These are phyloP conservation scores for Cardiospermum halicacabum DNA, from an alignment of 345 rosid species.

Conservation along the genomic window DNA sequence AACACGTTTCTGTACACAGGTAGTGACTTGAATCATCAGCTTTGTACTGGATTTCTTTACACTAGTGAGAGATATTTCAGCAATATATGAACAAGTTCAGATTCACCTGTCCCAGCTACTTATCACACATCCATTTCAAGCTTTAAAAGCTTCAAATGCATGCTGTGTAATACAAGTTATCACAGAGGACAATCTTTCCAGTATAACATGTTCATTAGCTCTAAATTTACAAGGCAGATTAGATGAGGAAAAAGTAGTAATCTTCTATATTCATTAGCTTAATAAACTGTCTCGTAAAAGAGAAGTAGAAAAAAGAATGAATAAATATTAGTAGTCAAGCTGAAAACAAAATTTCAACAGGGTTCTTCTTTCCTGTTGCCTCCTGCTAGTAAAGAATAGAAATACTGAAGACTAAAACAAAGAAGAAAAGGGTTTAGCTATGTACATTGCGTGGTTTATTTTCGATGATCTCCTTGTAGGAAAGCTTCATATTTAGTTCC, in stretches of 20 bases:
- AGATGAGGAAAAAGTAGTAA: slow-evolving; percentile 7
- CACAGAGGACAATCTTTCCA: neutral
- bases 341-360: slow-evolving; percentile 42
- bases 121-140: neutral
- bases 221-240: neutral
- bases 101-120: too few relatives aligned
- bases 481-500: slow-evolving; percentile 63
- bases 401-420: slow-evolving; percentile 6
- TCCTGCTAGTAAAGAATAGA: slow-evolving; percentile 25
- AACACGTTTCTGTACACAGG: too few relatives aligned
- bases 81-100: too few relatives aligned
- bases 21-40: too few relatives aligned
- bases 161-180: neutral
- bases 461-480: slow-evolving; percentile 46
- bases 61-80: too few relatives aligned
- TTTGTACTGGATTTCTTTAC: too few relatives aligned
- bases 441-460: slow-evolving; percentile 37
- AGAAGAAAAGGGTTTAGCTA: slow-evolving; percentile 16
- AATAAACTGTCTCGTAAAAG: slow-evolving; percentile 13
- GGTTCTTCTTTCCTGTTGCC: slow-evolving; percentile 21
- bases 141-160: neutral
- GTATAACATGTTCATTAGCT: neutral
- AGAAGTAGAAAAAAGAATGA: slow-evolving; percentile 40
- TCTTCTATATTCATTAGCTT: slow-evolving; percentile 18
- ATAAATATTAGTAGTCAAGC: slow-evolving; percentile 28